Evolutionary conservation across 306 rosid species (phyloP).

Genomic region (Crataegus laevigata): DNA sequence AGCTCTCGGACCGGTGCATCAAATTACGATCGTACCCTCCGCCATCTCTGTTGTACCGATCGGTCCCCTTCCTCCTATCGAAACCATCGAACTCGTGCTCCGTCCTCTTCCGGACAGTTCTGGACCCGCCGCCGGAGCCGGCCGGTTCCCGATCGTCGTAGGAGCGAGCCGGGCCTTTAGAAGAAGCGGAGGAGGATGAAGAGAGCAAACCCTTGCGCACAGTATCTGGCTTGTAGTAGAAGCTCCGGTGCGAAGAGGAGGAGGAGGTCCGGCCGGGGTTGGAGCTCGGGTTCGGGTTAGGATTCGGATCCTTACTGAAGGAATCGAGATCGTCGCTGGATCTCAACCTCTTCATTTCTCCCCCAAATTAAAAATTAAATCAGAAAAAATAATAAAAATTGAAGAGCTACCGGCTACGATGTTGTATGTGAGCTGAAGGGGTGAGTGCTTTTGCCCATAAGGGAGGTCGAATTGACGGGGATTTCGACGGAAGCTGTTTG

Average conservation of each 20-base stretch:
- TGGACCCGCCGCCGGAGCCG: constrained; percentile 12
- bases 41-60: constrained; percentile 53
- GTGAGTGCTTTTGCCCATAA: background rate
- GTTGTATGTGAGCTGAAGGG: background rate
- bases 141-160: constrained; percentile 60
- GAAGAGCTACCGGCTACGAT: background rate
- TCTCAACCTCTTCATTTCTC: constrained; percentile 76
- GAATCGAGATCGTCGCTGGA: constrained; percentile 88
- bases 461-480: background rate
- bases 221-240: constrained; percentile 54
- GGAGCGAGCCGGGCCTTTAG: constrained; percentile 26
- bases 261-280: constrained; percentile 29
- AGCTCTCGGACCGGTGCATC: constrained; percentile 89
- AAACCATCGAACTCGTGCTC: constrained; percentile 72
- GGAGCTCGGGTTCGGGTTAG: constrained; percentile 33
- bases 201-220: constrained; percentile 54
- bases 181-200: constrained; percentile 37
- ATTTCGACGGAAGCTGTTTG: background rate
- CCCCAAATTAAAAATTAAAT: background rate
- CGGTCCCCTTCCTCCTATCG: constrained; percentile 75
- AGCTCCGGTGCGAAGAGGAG: constrained; percentile 56
- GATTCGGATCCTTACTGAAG: constrained; percentile 46
- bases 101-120: constrained; percentile 70
- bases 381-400: background rate
- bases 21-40: constrained; percentile 43